phyloP scores from a whole-genome alignment of 768 basidiomycete genomes.

The Lepiota venenata region DNA sequence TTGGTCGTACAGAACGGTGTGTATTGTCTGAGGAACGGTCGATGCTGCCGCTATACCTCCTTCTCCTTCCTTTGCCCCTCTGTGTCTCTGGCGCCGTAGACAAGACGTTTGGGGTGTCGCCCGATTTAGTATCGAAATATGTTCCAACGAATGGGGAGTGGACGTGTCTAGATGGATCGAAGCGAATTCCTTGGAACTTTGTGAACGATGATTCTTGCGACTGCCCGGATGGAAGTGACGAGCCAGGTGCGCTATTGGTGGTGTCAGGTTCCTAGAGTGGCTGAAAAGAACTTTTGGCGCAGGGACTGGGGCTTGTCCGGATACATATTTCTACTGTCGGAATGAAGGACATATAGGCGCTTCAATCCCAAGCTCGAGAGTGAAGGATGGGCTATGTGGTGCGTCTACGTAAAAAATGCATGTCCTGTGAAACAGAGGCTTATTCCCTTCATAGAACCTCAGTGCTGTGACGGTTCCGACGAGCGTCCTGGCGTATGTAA shows the following conservation, averaged over 20 bases:
- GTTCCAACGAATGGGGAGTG: slow-evolving; percentile 54
- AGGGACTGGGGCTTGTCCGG: slow-evolving; percentile 86
- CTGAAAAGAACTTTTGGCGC: background rate
- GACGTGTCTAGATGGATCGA: slow-evolving; percentile 80
- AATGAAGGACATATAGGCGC: slow-evolving; percentile 89
- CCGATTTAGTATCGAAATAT: slow-evolving; percentile 54
- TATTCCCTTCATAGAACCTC: slow-evolving; percentile 53
- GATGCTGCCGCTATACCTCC: slow-evolving; percentile 53
- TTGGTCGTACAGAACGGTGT: background rate
- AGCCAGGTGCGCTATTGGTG: slow-evolving; percentile 64
- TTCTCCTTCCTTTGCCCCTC: slow-evolving; percentile 39
- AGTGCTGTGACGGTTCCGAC: slow-evolving; percentile 97
- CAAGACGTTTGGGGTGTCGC: slow-evolving; percentile 57
- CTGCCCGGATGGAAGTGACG: slow-evolving; percentile 92
- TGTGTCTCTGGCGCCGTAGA: slow-evolving; percentile 36
- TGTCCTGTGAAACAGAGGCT: slow-evolving; percentile 5
- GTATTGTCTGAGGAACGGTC: slow-evolving; percentile 9
- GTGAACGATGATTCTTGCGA: slow-evolving; percentile 97
- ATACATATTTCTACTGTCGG: slow-evolving; percentile 74
- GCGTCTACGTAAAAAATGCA: slow-evolving; percentile 22
- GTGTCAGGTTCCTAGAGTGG: background rate
- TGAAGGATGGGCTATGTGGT: slow-evolving; percentile 95
- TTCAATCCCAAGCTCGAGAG: slow-evolving; percentile 73
- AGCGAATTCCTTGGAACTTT: slow-evolving; percentile 72
- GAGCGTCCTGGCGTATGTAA: slow-evolving; percentile 79